Percentiles rank a stretch among this genome's conserved stretches.
Conservation (phyloP, 1,284 basidiomycete species). For the Sanghuangporus sanghuang region DNA sequence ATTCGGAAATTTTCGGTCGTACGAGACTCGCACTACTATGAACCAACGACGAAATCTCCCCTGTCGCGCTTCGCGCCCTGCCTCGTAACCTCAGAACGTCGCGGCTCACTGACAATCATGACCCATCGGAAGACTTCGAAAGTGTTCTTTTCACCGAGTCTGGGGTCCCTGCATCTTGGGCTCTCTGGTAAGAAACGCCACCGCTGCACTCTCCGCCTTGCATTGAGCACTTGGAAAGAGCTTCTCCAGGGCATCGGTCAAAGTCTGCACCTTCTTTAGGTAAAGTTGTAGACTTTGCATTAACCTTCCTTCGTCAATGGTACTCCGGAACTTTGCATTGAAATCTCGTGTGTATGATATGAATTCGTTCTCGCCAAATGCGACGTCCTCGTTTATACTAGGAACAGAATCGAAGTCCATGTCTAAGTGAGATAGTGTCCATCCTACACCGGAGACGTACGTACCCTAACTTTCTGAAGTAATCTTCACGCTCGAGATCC, state of each 20-base stretch:
- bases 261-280: background rate
- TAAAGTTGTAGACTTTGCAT: background rate
- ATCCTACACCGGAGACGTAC: background rate
- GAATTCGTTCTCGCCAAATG: slow-evolving; percentile 10
- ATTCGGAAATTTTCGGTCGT: too few relatives aligned
- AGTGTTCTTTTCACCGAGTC: too few relatives aligned
- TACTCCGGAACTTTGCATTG: background rate
- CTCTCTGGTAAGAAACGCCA: too few relatives aligned
- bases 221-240: background rate
- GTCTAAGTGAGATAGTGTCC: too few relatives aligned
- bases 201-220: background rate
- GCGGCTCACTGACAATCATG: too few relatives aligned
- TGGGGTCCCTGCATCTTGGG: too few relatives aligned
- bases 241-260: background rate
- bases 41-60: too few relatives aligned
- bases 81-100: too few relatives aligned
- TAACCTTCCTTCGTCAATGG: background rate
- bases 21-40: too few relatives aligned
- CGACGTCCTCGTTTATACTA: slow-evolving; percentile 1
- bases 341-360: slow-evolving; percentile 9
- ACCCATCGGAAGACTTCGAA: too few relatives aligned
- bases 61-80: too few relatives aligned
- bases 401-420: background rate
- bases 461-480: slow-evolving; percentile 1
- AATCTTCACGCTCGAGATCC: slow-evolving; percentile 7